Conservation (phyloP, 2,329 filamentous ascomycete genomes). For the Leptosphaerulina australis region DNA sequence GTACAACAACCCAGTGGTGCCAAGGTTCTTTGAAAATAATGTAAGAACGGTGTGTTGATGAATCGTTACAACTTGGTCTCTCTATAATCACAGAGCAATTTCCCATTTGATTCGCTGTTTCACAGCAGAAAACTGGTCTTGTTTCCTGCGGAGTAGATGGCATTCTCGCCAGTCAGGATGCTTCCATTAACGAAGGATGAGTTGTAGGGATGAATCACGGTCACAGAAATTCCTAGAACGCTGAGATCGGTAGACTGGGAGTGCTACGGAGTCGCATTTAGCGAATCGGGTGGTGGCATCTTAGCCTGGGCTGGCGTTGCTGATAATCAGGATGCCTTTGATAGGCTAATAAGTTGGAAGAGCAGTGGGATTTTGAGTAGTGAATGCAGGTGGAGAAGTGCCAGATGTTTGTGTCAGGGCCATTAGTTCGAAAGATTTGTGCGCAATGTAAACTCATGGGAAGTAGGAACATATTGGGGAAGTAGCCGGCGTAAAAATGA, state of each 20-base stretch:
- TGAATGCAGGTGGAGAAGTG: slow-evolving; percentile 53
- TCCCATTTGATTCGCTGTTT: slow-evolving; percentile 55
- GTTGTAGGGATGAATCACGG: slow-evolving; percentile 55
- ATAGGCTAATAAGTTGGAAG: slow-evolving; percentile 15
- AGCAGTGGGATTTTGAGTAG: slow-evolving; percentile 54
- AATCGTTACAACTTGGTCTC: slow-evolving; percentile 52
- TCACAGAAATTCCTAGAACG: slow-evolving; percentile 60
- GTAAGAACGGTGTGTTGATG: slow-evolving; percentile 43
- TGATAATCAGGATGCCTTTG: slow-evolving; percentile 35
- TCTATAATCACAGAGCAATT: slow-evolving; percentile 58
- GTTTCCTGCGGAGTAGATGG: slow-evolving; percentile 45
- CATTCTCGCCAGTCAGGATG: slow-evolving; percentile 27
- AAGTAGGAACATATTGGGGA: neutral
- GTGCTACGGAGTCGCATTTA: slow-evolving; percentile 32
- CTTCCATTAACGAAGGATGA: slow-evolving; percentile 34
- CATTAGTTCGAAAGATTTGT: slow-evolving; percentile 57
- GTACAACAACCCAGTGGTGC: slow-evolving; percentile 59
- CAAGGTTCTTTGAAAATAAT: slow-evolving; percentile 55
- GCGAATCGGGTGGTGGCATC: slow-evolving; percentile 37
- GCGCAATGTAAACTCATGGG: too few species aligned
- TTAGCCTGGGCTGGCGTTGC: slow-evolving; percentile 43
- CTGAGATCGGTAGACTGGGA: slow-evolving; percentile 60
- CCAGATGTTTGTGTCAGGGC: slow-evolving; percentile 61
- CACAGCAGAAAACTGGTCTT: slow-evolving; percentile 57
- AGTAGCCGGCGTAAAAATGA: slow-evolving; percentile 46